phyloP scores from a whole-genome alignment of 805 yeast genomes.

The Yarrowia sp. region DNA sequence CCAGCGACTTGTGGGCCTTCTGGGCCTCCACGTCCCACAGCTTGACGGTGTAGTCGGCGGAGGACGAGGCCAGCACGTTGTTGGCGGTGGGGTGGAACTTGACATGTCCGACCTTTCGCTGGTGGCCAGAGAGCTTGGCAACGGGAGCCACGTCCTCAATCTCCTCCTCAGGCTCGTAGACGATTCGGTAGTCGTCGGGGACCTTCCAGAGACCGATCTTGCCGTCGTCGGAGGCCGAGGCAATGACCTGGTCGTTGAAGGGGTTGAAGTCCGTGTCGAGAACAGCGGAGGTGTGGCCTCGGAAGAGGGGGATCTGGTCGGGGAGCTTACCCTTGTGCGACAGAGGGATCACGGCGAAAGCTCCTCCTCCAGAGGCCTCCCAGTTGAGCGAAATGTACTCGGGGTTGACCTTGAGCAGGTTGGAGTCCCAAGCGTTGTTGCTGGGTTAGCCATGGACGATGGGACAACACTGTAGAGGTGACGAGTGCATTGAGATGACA shows the following conservation, averaged over 20 bases:
- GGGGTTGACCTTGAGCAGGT: conserved; percentile 84
- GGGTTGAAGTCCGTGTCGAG: conserved; percentile 97
- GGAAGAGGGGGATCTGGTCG: conserved; percentile 88
- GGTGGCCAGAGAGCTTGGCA: conserved; percentile 80
- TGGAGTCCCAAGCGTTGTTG: conserved; percentile 96
- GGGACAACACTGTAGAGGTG: neutral
- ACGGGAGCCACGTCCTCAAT: conserved; percentile 74
- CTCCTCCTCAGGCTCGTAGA: conserved; percentile 56
- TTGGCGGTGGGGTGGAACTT: conserved; percentile 87
- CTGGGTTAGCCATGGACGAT: conserved; percentile 59
- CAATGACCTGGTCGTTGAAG: conserved; percentile 75
- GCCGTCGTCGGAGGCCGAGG: conserved; percentile 82
- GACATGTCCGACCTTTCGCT: conserved; percentile 92
- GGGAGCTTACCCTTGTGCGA: conserved; percentile 90
- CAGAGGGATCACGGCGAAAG: conserved; percentile 91
- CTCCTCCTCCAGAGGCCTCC: conserved; percentile 97
- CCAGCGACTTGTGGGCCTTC: conserved; percentile 70
- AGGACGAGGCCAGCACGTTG: conserved; percentile 85
- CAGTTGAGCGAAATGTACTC: conserved; percentile 85
- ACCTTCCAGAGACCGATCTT: conserved; percentile 87
- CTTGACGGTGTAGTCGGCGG: conserved; percentile 89
- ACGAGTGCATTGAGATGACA: no score
- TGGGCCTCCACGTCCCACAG: conserved; percentile 88
- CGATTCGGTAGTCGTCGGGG: conserved; percentile 75
- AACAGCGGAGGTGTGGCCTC: conserved; percentile 96